A percentile compares a stretch with the other conserved stretches of the same genome.
Evolutionary conservation across 2,329 filamentous ascomycete species (phyloP).

Genomic region (Podosphaera xanthii): DNA sequence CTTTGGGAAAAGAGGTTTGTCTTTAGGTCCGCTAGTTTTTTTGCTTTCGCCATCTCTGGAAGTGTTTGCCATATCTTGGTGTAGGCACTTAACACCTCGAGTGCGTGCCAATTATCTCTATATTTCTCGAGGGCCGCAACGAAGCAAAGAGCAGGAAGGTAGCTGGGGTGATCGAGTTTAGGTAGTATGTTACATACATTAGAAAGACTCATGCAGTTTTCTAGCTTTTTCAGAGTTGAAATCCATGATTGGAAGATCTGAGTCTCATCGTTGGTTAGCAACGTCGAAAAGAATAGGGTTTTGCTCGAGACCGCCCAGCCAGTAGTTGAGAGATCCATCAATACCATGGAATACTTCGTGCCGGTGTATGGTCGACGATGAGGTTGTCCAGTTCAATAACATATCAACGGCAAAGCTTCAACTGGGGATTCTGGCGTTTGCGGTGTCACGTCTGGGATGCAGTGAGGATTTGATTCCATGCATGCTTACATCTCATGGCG

Average conservation of each 20-base stretch:
- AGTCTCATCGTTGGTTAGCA: neutral
- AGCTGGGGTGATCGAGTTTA: neutral
- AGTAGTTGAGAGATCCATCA: neutral
- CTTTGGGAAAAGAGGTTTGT: neutral
- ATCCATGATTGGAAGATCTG: neutral
- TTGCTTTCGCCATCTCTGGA: neutral
- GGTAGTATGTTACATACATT: neutral
- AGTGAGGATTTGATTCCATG: neutral
- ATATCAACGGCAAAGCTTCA: neutral
- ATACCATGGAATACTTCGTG: neutral
- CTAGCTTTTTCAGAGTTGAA: neutral
- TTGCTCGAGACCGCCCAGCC: neutral
- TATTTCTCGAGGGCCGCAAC: neutral
- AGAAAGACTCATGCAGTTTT: neutral
- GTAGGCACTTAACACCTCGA: neutral
- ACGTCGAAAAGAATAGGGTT: neutral
- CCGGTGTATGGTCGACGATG: neutral
- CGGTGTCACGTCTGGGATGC: neutral
- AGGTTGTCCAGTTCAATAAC: neutral
- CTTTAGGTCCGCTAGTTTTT: neutral
- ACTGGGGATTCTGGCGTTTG: neutral
- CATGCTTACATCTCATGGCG: neutral
- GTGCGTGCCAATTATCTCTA: neutral
- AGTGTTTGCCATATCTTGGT: neutral
- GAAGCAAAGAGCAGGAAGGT: neutral